phyloP scores from a whole-genome alignment of 768 basidiomycete species.

The Sutorius australiensis region DNA sequence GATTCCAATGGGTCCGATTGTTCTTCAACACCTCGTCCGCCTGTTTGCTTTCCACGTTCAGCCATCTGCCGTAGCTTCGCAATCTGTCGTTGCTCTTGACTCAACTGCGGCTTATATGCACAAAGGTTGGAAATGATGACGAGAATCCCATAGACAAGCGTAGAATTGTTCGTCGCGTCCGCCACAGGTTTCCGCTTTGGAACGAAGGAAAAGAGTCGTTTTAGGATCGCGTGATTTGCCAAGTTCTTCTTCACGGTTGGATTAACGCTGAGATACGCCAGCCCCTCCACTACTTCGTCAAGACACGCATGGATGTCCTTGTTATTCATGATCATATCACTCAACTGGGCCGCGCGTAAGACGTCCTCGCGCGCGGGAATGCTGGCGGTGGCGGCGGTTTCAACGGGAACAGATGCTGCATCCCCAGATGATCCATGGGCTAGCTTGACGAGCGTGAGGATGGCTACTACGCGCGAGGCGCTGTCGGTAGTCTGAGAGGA shows the following conservation, averaged over 20 bases:
- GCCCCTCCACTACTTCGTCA: conserved; percentile 72
- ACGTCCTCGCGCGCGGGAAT: conserved; percentile 32
- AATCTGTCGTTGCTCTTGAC: conserved; percentile 79
- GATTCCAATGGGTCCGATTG: conserved; percentile 49
- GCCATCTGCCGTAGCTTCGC: conserved; percentile 79
- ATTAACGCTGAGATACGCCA: conserved; percentile 76
- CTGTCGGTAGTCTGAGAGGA: conserved; percentile 45
- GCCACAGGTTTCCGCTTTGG: conserved; percentile 43
- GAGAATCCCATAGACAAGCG: conserved; percentile 74
- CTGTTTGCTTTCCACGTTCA: conserved; percentile 36
- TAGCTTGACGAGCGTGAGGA: conserved; percentile 77
- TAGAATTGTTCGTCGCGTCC: conserved; percentile 37
- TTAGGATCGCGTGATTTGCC: conserved; percentile 55
- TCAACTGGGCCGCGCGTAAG: conserved; percentile 53
- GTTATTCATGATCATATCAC: conserved; percentile 45
- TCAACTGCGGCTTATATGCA: conserved; percentile 63
- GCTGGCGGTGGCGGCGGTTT: conserved; percentile 9
- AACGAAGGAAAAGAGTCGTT: conserved; percentile 52
- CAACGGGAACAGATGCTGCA: conserved; percentile 20
- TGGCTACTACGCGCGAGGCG: conserved; percentile 55
- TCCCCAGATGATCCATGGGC: conserved; percentile 54
- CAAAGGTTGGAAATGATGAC: conserved; percentile 74
- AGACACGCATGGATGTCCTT: conserved; percentile 40
- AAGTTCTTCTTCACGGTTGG: conserved; percentile 60
- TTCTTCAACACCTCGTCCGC: conserved; percentile 29